Base-by-base conservation (phyloP, 352 stramenopile species). In the Globisporangium uncinulatum region DNA sequence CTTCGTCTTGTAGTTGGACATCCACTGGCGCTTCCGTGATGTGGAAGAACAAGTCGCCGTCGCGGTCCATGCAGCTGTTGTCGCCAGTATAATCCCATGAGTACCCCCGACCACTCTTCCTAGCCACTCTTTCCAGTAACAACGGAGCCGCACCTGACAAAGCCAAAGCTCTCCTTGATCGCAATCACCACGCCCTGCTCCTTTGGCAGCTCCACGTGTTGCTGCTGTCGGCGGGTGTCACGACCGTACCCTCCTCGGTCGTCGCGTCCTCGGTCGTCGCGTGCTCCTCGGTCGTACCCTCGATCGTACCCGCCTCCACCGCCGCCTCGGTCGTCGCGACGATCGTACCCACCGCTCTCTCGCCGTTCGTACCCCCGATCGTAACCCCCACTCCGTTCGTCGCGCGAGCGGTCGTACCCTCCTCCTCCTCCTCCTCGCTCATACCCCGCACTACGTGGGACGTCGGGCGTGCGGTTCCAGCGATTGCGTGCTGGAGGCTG, bases 41-140 rank as follows among this genome's bases (percentile, higher is more conserved):
- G 67, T 92, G 83, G 66, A 92, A 92, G 63, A 92, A 92, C 44
- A 90, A 51, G 41, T 92, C 83, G 20, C 74, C 76, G 14, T 92
- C 76, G 51, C 76, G 70, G 9, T 86, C 79, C 59, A 85, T 61
- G 53, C 77, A 76, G 60, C 79, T 76, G 39, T 66, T 43, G 45
- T 50, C 21, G 37, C 65, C 3, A 45, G 5, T 49, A 52, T 52
- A 19, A 29, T 29, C 24, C 24, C 24, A 29, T 29, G 24, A 29
- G 24, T 29, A 29, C 24, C 24, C 4, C 41, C 41, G 20, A 2
- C 14, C 41, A 4, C 24, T 29, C 24, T 29, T 21, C 42, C 1
- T 52, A 46, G 11, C 24, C 37, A 19, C 21, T 56, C 24, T 29
- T 13, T 47, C 44, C 8, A 20, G 6, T 32, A 14, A 1, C 15